Conservation (phyloP, 306 rosid species). For the Inga laurina region DNA sequence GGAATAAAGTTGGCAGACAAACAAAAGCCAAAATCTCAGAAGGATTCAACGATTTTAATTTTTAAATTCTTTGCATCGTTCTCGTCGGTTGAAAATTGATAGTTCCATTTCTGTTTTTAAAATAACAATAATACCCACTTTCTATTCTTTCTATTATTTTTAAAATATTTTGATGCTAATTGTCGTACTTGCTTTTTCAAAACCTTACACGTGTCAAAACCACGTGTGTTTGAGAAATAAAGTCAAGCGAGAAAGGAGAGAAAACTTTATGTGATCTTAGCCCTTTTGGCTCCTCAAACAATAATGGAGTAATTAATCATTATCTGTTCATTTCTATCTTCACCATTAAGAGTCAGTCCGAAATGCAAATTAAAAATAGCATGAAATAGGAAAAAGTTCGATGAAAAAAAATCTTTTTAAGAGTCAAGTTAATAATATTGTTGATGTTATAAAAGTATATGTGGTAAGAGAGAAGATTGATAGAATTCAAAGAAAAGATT, state of each 20-base stretch:
- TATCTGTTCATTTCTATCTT: neutral
- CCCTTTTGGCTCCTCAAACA: neutral
- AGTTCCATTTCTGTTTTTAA: conserved; percentile 17
- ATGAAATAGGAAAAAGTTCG: neutral
- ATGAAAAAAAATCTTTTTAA: too few species aligned
- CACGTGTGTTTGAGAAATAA: conserved; percentile 30
- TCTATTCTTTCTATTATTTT: conserved; percentile 12
- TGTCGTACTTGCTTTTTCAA: conserved; percentile 37
- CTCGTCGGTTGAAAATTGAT: conserved; percentile 39
- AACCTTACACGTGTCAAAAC: conserved; percentile 39
- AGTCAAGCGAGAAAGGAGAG: conserved; percentile 43
- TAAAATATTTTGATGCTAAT: conserved; percentile 30
- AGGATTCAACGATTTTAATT: conserved; percentile 33
- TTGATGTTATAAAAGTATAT: too few species aligned
- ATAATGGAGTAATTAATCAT: neutral
- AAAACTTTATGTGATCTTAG: conserved; percentile 3
- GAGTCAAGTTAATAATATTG: neutral
- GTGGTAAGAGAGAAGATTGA: too few species aligned
- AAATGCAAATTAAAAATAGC: neutral
- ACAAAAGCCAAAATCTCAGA: conserved; percentile 50
- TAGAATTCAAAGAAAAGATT: too few species aligned
- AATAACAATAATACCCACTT: conserved; percentile 42
- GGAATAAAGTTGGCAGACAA: conserved; percentile 53
- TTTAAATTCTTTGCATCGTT: conserved; percentile 43
- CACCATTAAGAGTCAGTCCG: neutral